These are phyloP conservation scores for Aspergillus kassunensis DNA, from an alignment of 495 filamentous ascomycete genomes.

Conservation along the genomic window DNA sequence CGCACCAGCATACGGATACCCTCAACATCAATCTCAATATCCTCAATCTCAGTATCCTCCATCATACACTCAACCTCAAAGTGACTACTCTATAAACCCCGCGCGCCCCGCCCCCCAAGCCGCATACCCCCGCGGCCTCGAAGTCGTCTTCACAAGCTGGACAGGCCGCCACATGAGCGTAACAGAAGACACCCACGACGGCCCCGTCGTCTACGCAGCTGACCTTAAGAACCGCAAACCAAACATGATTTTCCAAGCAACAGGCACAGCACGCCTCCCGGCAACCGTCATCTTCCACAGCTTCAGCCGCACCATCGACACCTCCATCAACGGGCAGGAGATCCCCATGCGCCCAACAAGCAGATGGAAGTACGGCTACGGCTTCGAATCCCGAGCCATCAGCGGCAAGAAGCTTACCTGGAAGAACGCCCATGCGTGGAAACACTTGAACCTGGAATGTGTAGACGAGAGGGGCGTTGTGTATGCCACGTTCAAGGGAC, in stretches of 20 bases:
- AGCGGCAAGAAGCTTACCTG: constrained; percentile 1
- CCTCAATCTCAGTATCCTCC: background rate
- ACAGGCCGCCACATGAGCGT: constrained; percentile 10
- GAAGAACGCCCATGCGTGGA: background rate
- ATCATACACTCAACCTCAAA: background rate
- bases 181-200: constrained; percentile 1
- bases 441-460: constrained; percentile 8
- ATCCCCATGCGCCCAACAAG: constrained; percentile 1
- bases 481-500: background rate
- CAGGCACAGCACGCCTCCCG: constrained; percentile 1
- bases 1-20: background rate
- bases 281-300: constrained; percentile 14
- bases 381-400: constrained; percentile 5
- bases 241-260: constrained; percentile 15
- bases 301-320: constrained; percentile 13
- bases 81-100: background rate
- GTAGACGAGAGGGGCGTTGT: background rate
- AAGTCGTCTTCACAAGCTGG: constrained; percentile 17
- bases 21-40: background rate
- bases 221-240: constrained; percentile 15
- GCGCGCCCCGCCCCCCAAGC: background rate
- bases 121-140: constrained; percentile 1
- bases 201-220: constrained; percentile 11
- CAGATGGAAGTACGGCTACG: background rate
- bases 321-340: constrained; percentile 12